Percentiles rank a stretch among this genome's conserved stretches.
These are phyloP conservation scores for Scheffersomyces stambukii DNA, from an alignment of 1,139 yeast species.

Conservation along the genomic window DNA sequence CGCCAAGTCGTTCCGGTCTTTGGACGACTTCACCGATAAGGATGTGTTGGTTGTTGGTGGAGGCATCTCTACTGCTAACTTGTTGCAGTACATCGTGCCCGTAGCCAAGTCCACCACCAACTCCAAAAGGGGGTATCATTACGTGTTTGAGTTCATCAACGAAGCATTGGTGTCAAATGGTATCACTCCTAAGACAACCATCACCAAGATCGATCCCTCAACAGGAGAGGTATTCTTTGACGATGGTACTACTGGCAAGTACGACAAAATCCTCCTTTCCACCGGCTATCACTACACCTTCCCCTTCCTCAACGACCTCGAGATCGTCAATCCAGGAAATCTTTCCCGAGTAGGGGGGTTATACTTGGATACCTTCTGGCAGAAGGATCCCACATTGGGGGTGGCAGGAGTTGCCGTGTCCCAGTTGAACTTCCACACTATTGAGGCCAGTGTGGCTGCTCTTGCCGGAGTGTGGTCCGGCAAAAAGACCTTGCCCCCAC, in stretches of 20 bases:
- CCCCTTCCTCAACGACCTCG: constrained; percentile 25
- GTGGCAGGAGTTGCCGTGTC: constrained; percentile 37
- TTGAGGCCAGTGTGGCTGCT: constrained; percentile 42
- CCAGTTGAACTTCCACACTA: constrained; percentile 37
- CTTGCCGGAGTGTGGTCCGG: constrained; percentile 46
- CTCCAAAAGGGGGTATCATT: constrained; percentile 31
- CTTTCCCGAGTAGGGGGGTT: constrained; percentile 32
- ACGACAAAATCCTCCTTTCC: constrained; percentile 28
- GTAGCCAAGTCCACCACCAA: constrained; percentile 33
- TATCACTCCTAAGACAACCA: constrained; percentile 25
- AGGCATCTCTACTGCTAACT: constrained; percentile 46
- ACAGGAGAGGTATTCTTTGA: constrained; percentile 23
- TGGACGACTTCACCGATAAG: constrained; percentile 40
- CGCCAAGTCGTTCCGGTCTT: constrained; percentile 54
- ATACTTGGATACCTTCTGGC: constrained; percentile 34
- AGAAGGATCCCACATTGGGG: constrained; percentile 40
- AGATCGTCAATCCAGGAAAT: constrained; percentile 22
- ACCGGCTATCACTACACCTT: constrained; percentile 37
- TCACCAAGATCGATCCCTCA: constrained; percentile 21
- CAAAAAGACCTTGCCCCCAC: constrained; percentile 21
- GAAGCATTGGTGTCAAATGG: constrained; percentile 36
- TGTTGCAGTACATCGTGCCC: constrained; percentile 47
- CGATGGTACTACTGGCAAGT: constrained; percentile 23
- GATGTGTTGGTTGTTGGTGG: constrained; percentile 49
- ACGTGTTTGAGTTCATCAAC: constrained; percentile 28